Base-by-base conservation (phyloP, 805 yeast species). In the Schwanniomyces yamadae region DNA sequence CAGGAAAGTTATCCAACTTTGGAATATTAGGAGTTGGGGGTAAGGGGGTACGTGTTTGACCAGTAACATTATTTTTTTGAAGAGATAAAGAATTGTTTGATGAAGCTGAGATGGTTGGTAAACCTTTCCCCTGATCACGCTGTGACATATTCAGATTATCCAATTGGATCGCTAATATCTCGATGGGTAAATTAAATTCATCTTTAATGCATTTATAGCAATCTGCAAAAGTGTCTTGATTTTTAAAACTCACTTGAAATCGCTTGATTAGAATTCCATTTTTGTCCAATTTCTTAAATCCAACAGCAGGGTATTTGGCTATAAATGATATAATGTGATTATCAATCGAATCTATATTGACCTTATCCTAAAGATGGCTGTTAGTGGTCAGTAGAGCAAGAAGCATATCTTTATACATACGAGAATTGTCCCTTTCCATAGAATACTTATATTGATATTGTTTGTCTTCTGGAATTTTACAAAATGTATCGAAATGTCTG, bases 241-340 rank as follows among this genome's bases (percentile, higher is more conserved):
- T 29, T 23, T 26, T 30, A 38, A 60, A 51, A 7, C 57, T 50
- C 4, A 61, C 42, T 40, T 63, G 69, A 41, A 62, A 59, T 20
- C 67, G 39, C 19, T 48, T 47, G 12, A 48, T 11, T 3, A 54
- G 33, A 8, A 32, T 35, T 1, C 63, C 63, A 9, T 34, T 31
- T 7, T 40, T 30, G 34, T 47, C 51, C 4, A 44, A 24, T 18
- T 49, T 46, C 38, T 61, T 63, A 40, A 58, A 46, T 1, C 64
- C 65, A 7, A 63, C 36, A 7, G 59, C 49, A 1, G 66, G 66
- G 24, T 28, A 50, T 24, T 48, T 49, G 4, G 51, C 39, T 9
- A 55, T 41, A 12, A 56, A 42, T 7, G 55, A 40, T 2, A 43
- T 37, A 5, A 42, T 37, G 25, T 24, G 37, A 23, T 7, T 37